Conservation (phyloP, 2,329 filamentous ascomycete species). For the Beauveria sp. region DNA sequence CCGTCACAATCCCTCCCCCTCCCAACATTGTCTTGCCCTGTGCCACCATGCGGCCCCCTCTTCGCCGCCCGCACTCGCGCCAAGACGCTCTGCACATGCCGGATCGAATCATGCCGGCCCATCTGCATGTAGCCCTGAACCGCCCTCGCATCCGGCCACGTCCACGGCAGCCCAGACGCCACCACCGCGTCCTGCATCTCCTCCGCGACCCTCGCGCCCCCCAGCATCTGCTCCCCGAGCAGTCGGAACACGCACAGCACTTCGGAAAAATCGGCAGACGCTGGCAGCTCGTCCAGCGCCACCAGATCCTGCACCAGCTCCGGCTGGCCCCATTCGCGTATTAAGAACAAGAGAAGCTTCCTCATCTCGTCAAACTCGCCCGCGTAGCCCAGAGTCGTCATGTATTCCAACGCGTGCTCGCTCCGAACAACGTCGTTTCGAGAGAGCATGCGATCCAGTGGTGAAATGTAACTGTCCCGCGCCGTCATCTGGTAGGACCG, state of each 20-base stretch:
- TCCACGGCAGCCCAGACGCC: conserved; percentile 19
- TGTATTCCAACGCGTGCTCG: conserved; percentile 46
- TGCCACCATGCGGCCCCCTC: background rate
- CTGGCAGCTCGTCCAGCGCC: conserved; percentile 26
- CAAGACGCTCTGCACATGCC: conserved; percentile 20
- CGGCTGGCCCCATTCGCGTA: conserved; percentile 34
- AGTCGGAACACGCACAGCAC: conserved; percentile 40
- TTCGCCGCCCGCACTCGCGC: conserved; percentile 14
- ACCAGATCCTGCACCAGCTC: conserved; percentile 28
- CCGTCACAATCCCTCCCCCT: background rate
- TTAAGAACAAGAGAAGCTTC: conserved; percentile 51
- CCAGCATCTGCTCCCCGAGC: conserved; percentile 21
- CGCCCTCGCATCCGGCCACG: conserved; percentile 33
- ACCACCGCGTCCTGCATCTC: conserved; percentile 23
- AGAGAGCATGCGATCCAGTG: conserved; percentile 26
- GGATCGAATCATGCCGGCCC: conserved; percentile 19
- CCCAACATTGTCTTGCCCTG: background rate
- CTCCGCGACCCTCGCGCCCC: conserved; percentile 18
- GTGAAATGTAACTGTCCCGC: conserved; percentile 18
- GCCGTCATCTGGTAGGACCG: conserved; percentile 13
- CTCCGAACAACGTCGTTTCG: conserved; percentile 27
- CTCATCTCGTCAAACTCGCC: conserved; percentile 53
- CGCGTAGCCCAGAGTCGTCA: conserved; percentile 55
- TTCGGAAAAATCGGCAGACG: conserved; percentile 27
- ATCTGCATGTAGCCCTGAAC: conserved; percentile 26